Base-by-base conservation (phyloP, 345 rosid species). In the Arabidopsis arenosa region DNA sequence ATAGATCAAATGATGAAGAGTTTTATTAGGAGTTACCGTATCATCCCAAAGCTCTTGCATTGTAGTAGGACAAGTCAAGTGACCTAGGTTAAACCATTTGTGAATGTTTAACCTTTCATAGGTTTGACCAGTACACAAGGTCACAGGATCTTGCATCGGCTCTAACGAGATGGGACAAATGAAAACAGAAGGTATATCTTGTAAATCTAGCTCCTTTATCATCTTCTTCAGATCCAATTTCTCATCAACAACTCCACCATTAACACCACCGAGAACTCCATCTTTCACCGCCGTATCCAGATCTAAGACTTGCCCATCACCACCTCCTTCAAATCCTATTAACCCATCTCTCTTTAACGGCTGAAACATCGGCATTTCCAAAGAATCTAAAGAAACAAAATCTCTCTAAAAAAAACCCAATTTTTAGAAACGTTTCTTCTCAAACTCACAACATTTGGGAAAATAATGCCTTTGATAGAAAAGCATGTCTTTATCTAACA, bases 11-110 rank as follows among this genome's bases (percentile, higher is more conserved):
- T 88, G 95, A 66, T 84, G 78, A 26, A 89, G 86, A 5, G 90
- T 89, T 23, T 66, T 88, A 40, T 89, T 87, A 8, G 95, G 90
- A 39, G 90, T 89, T n/a, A 89, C 75, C 5, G 86, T 44, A 51
- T 89, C 84, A 67, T 87, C 92, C 95, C 95, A 89, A 12, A 89
- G 86, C 80, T 87, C 95, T 11, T 87, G 92, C 92, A 87, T 89
- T 60, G 92, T 89, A 2, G 90, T 86, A 30, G 95, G 95, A 75
- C 95, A 89, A 49, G 88, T 89, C 76, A 73, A 81, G 72, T 84
- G 92, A 18, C 92, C 90, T 48, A 87, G 52, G 64, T 73, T 72
- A 44, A 89, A 83, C 92, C 95, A 89, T 72, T 75, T 86, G 60
- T 86, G 76, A 67, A 89, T 89, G 80, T 87, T 85, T 64, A 84